These are phyloP conservation scores for Fragaria iinumae DNA, from an alignment of 306 rosid genomes.

Conservation along the genomic window DNA sequence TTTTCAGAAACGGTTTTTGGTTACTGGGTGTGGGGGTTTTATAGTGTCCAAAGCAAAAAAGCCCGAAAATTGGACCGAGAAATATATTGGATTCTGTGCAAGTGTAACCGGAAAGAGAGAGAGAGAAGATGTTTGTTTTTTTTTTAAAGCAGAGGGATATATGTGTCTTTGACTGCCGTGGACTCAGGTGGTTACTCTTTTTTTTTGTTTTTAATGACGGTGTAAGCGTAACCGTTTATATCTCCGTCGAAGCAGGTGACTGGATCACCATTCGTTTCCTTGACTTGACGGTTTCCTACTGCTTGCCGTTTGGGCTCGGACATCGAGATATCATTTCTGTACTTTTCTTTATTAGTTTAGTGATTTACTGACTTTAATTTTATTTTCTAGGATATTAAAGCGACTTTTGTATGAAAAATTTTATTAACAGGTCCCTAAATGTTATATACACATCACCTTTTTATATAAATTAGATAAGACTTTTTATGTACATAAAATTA, in stretches of 20 bases:
- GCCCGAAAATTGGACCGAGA: slow-evolving; percentile 17
- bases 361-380: too few relatives aligned
- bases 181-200: slow-evolving; percentile 56
- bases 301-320: slow-evolving; percentile 29
- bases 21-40: slow-evolving; percentile 13
- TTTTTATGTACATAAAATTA: too few relatives aligned
- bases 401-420: too few relatives aligned
- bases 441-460: too few relatives aligned
- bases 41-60: slow-evolving; percentile 31
- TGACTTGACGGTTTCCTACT: slow-evolving; percentile 29
- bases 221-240: slow-evolving; percentile 36
- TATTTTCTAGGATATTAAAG: too few relatives aligned
- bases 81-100: slow-evolving; percentile 31
- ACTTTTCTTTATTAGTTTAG: background rate
- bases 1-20: slow-evolving; percentile 19
- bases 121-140: slow-evolving; percentile 20
- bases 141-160: slow-evolving; percentile 27
- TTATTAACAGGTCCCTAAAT: too few relatives aligned
- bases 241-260: slow-evolving; percentile 27
- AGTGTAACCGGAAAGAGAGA: slow-evolving; percentile 3
- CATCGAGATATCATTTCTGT: slow-evolving; percentile 7
- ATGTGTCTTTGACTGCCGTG: slow-evolving; percentile 61
- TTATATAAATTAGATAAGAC: too few relatives aligned
- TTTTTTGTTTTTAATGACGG: background rate
- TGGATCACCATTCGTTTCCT: slow-evolving; percentile 16